A percentile compares a stretch with the other conserved stretches of the same genome.
Conservation (phyloP, 176 grass and related monocot genomes). For the Carex littledalei region DNA sequence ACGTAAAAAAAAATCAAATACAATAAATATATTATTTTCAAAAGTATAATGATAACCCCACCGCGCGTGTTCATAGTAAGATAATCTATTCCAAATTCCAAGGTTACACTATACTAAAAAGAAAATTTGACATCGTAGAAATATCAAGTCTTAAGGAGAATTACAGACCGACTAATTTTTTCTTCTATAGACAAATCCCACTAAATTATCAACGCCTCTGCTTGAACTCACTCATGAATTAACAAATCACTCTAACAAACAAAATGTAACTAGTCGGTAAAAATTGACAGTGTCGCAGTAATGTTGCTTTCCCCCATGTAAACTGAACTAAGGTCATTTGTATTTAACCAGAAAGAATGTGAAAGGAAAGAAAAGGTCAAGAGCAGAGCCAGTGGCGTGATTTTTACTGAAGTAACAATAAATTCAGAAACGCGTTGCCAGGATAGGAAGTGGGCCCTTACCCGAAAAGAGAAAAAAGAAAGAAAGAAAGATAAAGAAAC, state of each 20-base stretch:
- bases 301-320: slow-evolving; percentile 7
- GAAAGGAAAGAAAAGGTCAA: slow-evolving; percentile 10
- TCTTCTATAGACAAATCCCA: neutral
- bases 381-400: neutral
- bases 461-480: neutral
- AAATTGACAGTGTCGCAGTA: slow-evolving; percentile 1
- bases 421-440: slow-evolving; percentile 6
- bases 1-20: neutral
- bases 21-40: neutral
- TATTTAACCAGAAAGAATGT: slow-evolving; percentile 9
- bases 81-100: neutral
- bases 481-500: neutral
- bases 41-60: slow-evolving; percentile 3
- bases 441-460: slow-evolving; percentile 8
- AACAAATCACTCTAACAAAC: slow-evolving; percentile 12
- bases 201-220: neutral
- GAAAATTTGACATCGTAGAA: neutral
- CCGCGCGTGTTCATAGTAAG: neutral
- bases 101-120: neutral
- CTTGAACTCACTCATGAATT: neutral
- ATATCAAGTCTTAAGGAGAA: neutral
- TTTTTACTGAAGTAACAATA: slow-evolving; percentile 20
- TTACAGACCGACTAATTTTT: slow-evolving; percentile 1
- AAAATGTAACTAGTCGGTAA: neutral
- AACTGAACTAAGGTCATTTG: neutral